A percentile compares a stretch with the other conserved stretches of the same genome.
Conservation (phyloP, 306 rosid genomes). For the Pachyrhizus erosus region DNA sequence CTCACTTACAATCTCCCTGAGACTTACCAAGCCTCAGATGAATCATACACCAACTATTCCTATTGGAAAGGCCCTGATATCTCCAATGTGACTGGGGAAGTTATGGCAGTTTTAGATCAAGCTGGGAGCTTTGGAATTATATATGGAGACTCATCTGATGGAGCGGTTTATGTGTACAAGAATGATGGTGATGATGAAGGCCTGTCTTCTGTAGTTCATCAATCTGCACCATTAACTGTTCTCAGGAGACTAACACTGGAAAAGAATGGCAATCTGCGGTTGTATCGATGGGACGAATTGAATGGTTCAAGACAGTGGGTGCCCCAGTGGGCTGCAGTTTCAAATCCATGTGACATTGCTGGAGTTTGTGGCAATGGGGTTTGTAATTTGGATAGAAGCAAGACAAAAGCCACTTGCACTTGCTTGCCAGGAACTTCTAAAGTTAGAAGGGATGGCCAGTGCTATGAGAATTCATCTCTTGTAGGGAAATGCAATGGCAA, state of each 20-base stretch:
- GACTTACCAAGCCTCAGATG: constrained; percentile 51
- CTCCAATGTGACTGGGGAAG: constrained; percentile 88
- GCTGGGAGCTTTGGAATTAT: constrained; percentile 94
- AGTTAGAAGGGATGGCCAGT: constrained; percentile 59
- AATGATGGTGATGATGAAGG: constrained; percentile 76
- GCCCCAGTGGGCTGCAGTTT: constrained; percentile 93
- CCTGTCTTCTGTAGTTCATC: constrained; percentile 60
- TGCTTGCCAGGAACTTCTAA: constrained; percentile 81
- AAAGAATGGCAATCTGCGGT: constrained; percentile 74
- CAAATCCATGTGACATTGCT: constrained; percentile 89
- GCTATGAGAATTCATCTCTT: constrained; percentile 75
- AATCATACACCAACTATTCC: constrained; percentile 71
- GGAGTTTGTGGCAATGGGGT: constrained; percentile 93
- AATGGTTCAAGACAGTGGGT: constrained; percentile 94
- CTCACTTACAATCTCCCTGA: constrained; percentile 79
- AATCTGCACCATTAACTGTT: constrained; percentile 48
- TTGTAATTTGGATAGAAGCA: constrained; percentile 70
- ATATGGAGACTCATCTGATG: constrained; percentile 80
- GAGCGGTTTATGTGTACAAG: constrained; percentile 87
- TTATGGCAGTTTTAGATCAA: constrained; percentile 74
- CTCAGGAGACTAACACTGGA: constrained; percentile 74
- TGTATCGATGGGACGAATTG: constrained; percentile 84
- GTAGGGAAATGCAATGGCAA: constrained; percentile 64
- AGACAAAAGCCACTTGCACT: constrained; percentile 79
- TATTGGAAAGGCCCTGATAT: constrained; percentile 90